These are phyloP conservation scores for Hyaloraphidium curvatum DNA, from an alignment of 192 early-diverging fungal genomes.

Conservation along the genomic window DNA sequence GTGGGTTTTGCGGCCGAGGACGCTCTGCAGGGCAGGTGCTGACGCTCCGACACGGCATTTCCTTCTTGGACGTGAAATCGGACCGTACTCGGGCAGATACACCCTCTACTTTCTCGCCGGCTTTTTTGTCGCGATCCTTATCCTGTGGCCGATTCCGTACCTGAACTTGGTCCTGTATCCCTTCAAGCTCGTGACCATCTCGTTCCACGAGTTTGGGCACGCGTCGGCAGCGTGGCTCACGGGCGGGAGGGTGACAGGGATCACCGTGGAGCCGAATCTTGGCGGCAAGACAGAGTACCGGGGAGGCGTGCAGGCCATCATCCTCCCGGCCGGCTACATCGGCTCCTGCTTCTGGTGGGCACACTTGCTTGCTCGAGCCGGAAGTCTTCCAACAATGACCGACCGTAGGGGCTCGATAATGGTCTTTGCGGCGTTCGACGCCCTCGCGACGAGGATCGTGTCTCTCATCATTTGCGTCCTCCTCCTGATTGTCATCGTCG, in stretches of 20 bases:
- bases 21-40: no score
- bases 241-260: conserved; percentile 72
- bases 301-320: conserved; percentile 62
- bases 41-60: no score
- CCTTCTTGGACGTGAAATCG: no score
- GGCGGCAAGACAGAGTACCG: conserved; percentile 73
- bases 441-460: not conserved
- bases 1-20: no score
- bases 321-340: conserved; percentile 79
- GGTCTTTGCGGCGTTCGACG: conserved; percentile 81
- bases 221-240: conserved; percentile 69
- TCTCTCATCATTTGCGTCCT: not conserved
- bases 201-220: conserved; percentile 86
- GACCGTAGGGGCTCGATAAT: conserved; percentile 86
- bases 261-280: conserved; percentile 80
- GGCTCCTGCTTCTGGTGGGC: conserved; percentile 67
- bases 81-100: no score
- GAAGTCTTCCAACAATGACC: no score
- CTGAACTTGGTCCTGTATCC: conserved; percentile 74
- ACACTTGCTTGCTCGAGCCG: no score
- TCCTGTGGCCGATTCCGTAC: conserved; percentile 71
- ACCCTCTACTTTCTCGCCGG: no score
- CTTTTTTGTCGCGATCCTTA: no score
- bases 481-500: no score
- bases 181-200: conserved; percentile 50